Base-by-base conservation (phyloP, 495 filamentous ascomycete species). In the Xylaria scruposa region DNA sequence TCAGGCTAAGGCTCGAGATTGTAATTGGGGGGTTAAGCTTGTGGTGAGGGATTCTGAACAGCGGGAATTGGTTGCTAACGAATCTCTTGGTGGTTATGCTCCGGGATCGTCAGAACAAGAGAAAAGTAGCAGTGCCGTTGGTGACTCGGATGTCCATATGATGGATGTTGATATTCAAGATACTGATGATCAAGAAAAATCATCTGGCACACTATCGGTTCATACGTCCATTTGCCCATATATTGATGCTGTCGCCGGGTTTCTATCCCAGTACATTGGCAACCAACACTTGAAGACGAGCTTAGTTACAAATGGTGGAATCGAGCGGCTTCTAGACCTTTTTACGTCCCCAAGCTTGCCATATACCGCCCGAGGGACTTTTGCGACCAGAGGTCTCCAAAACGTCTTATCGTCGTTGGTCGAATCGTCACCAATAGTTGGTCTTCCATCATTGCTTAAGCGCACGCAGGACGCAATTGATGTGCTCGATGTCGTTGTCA, bases 301-400 rank as follows among this genome's bases (percentile, higher is more conserved):
- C 24, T 94, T 98, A 74, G 89, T 95, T 70, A 87, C 91, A 64
- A 88, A 87, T 65, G 93, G 93, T 63, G 97, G 93, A 4, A 89
- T 94, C 49, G 93, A 97, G 74, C 87, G 90, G 68, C 83, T 98
- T n/a, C 83, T 99, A 38, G 93, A 97, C 76, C 88, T 97, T 68
- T 90, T 90, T 38, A 92, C 92, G 12, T 86, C 94, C 33, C 90
- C 94, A 21, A 92, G 92, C 77, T 85, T 97, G 63, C 86, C 91
- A 2, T 89, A 90, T 71, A 89, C 94, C 75, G 94, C 95, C 77
- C 89, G 90, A 60, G 90, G 89, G 31, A 88, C 88, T 8, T 80
- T 83, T 62, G 89, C 91, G 9, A 89, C 86, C 63, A 87, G 90
- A 44, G 88, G 90, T 66, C 83, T 97, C 38, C 86, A 88, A 9